phyloP scores from a whole-genome alignment of 2,329 filamentous ascomycete species.

The Nigrospora osmanthi region DNA sequence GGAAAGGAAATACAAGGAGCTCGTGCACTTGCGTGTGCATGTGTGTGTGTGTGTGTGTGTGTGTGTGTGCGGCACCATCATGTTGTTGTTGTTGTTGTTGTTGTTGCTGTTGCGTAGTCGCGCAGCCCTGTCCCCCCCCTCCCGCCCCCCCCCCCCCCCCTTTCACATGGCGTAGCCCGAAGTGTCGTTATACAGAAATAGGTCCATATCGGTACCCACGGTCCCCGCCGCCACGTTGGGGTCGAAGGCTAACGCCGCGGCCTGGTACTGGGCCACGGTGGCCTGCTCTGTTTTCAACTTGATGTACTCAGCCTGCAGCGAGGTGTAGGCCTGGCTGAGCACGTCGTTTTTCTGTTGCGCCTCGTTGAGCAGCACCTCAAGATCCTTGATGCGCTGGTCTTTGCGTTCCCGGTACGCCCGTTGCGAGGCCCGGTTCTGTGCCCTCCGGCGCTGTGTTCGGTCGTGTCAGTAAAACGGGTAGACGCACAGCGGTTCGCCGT shows the following conservation, averaged over 20 bases:
- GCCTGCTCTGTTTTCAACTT: constrained; percentile 26
- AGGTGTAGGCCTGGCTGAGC: constrained; percentile 44
- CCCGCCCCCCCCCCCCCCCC: too few relatives aligned
- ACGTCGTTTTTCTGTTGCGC: constrained; percentile 47
- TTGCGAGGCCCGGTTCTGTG: constrained; percentile 54
- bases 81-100: too few relatives aligned
- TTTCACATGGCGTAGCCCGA: constrained; percentile 2
- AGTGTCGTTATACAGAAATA: constrained; percentile 13
- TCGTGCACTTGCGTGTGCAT: too few relatives aligned
- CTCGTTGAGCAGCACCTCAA: constrained; percentile 47
- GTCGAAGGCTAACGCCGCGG: constrained; percentile 12
- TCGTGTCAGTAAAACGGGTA: constrained; percentile 1
- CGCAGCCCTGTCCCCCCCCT: neutral
- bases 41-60: too few relatives aligned
- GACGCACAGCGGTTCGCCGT: neutral
- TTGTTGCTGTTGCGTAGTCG: too few relatives aligned
- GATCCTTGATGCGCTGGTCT: constrained; percentile 57
- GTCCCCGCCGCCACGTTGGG: constrained; percentile 9
- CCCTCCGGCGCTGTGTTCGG: constrained; percentile 40
- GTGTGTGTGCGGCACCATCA: too few relatives aligned
- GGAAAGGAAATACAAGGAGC: too few relatives aligned
- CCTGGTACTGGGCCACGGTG: constrained; percentile 16
- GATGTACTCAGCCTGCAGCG: constrained; percentile 37
- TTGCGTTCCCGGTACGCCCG: constrained; percentile 55
- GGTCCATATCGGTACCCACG: constrained; percentile 9